Conservation (phyloP, 495 filamentous ascomycete genomes). For the Cercophora samala region DNA sequence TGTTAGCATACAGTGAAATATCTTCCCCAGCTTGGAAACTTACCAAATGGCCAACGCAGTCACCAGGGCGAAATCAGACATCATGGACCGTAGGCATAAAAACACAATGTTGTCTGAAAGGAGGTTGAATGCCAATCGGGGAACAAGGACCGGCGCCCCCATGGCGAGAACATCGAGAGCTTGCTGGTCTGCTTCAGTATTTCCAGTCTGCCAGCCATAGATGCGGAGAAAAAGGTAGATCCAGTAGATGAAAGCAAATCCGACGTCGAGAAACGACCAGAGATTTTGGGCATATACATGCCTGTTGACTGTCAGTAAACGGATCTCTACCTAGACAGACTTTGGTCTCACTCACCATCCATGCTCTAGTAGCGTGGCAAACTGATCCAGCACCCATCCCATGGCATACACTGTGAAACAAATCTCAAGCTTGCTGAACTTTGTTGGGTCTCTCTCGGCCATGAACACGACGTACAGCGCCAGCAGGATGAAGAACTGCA, state of each 20-base stretch:
- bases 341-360: slow-evolving; percentile 61
- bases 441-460: slow-evolving; percentile 50
- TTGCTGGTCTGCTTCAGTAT: slow-evolving; percentile 43
- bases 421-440: slow-evolving; percentile 52
- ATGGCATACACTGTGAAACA: slow-evolving; percentile 61
- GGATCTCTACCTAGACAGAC: too few species aligned
- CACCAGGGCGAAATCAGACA: slow-evolving; percentile 65
- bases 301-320: slow-evolving; percentile 40
- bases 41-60: slow-evolving; percentile 61
- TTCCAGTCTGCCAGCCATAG: slow-evolving; percentile 48
- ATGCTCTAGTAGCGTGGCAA: slow-evolving; percentile 68
- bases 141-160: slow-evolving; percentile 65
- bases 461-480: slow-evolving; percentile 61
- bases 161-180: slow-evolving; percentile 67
- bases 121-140: slow-evolving; percentile 70
- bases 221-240: slow-evolving; percentile 59
- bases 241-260: slow-evolving; percentile 60
- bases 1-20: not conserved
- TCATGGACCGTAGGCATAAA: slow-evolving; percentile 68
- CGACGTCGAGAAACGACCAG: slow-evolving; percentile 74
- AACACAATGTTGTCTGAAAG: slow-evolving; percentile 73
- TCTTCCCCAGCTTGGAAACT: not conserved
- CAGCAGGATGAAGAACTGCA: slow-evolving; percentile 63
- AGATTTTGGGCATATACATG: slow-evolving; percentile 73
- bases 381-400: slow-evolving; percentile 71